A percentile compares a stretch with the other conserved stretches of the same genome.
phyloP scores from a whole-genome alignment of 2,329 filamentous ascomycete genomes.

The Botrytis byssoidea region DNA sequence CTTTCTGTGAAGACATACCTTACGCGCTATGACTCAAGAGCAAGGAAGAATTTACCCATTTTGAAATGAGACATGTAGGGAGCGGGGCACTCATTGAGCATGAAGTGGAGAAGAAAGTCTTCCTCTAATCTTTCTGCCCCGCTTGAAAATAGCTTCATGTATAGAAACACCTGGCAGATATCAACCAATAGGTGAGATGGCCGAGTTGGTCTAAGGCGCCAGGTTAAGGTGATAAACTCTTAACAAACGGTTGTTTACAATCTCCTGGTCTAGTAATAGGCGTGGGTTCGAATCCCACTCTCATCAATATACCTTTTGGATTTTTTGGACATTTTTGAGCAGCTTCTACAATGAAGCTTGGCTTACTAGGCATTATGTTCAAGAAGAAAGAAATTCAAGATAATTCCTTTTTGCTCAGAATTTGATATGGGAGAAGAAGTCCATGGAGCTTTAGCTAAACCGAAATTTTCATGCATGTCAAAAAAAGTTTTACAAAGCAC shows the following conservation, averaged over 20 bases:
- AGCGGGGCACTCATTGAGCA: neutral
- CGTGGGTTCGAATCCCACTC: slow-evolving; percentile 19
- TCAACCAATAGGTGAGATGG: slow-evolving; percentile 2
- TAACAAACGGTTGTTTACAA: neutral
- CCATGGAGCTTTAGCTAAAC: neutral
- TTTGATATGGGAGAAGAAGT: neutral
- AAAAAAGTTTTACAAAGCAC: neutral
- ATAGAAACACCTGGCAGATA: fast-evolving
- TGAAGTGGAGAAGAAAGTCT: neutral
- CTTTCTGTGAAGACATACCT: neutral
- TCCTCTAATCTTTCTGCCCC: neutral
- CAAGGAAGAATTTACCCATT: neutral
- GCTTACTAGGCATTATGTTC: neutral
- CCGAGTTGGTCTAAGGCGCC: slow-evolving; percentile 18
- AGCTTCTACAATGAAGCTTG: neutral
- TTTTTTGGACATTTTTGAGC: neutral
- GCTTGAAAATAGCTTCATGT: neutral
- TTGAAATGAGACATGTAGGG: neutral
- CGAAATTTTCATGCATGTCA: neutral
- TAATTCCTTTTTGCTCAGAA: neutral
- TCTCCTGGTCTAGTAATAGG: slow-evolving; percentile 17
- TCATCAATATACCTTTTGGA: neutral
- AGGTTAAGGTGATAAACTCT: slow-evolving; percentile 8
- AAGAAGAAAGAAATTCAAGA: neutral
- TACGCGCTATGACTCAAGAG: neutral